phyloP scores from a whole-genome alignment of 2,329 filamentous ascomycete genomes.

The Penicillium sumatraense region DNA sequence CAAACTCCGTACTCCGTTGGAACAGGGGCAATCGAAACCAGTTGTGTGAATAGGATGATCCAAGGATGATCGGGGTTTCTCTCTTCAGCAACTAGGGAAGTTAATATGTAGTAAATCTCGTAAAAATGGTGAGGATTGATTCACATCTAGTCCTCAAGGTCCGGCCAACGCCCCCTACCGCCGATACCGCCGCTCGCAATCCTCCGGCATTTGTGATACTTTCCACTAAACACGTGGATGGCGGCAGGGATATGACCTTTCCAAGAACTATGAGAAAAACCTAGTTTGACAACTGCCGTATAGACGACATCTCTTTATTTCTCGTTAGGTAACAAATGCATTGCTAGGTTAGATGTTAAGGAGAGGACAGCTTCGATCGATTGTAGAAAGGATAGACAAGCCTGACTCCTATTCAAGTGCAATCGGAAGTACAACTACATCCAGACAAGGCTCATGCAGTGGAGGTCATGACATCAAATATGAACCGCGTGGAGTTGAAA shows the following conservation, averaged over 20 bases:
- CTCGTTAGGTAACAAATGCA: neutral
- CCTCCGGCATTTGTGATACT: slow-evolving; percentile 3
- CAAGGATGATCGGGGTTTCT: neutral
- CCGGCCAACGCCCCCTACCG: slow-evolving; percentile 1
- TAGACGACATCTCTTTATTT: neutral
- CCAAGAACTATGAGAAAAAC: slow-evolving; percentile 2
- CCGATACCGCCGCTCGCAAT: neutral
- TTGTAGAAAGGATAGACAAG: neutral
- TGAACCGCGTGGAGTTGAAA: neutral
- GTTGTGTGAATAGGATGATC: no score
- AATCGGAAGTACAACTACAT: neutral
- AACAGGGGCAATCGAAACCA: no score
- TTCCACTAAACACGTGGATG: slow-evolving; percentile 4
- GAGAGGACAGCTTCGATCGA: neutral
- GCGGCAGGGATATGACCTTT: slow-evolving; percentile 3
- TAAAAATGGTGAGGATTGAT: neutral
- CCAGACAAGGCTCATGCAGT: neutral
- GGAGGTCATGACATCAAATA: neutral
- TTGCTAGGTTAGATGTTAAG: neutral
- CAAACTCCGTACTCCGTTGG: neutral
- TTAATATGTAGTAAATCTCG: neutral
- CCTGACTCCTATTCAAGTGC: no score
- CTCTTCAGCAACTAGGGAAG: neutral
- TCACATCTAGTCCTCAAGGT: no score
- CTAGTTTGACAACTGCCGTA: slow-evolving; percentile 3